phyloP scores from a whole-genome alignment of 768 basidiomycete species.

The Suillus fuscotomentosus region DNA sequence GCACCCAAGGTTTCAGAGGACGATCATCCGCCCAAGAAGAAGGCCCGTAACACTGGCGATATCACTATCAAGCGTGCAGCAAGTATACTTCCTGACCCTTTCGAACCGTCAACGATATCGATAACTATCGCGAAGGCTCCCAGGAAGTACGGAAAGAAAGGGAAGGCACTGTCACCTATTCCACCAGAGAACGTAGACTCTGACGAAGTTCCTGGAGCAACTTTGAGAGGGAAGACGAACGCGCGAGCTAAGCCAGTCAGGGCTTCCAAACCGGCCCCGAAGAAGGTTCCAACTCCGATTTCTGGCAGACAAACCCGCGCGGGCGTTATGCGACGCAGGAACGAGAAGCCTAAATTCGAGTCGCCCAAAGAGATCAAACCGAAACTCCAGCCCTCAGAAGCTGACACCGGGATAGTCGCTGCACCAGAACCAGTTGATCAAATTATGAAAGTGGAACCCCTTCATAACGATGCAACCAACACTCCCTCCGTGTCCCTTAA shows the following conservation, averaged over 20 bases:
- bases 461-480: neutral
- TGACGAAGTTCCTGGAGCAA: slow-evolving; percentile 30
- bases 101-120: slow-evolving; percentile 8
- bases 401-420: neutral
- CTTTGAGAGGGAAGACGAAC: neutral
- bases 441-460: neutral
- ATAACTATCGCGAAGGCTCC: slow-evolving; percentile 10
- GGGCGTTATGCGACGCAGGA: slow-evolving; percentile 28
- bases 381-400: neutral
- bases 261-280: slow-evolving; percentile 10
- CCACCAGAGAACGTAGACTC: slow-evolving; percentile 23
- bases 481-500: neutral
- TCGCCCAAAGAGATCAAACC: neutral
- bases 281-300: neutral
- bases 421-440: neutral
- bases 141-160: slow-evolving; percentile 35
- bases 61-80: slow-evolving; percentile 1
- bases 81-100: neutral
- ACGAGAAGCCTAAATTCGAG: slow-evolving; percentile 8
- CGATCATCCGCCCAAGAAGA: slow-evolving; percentile 21
- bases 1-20: neutral
- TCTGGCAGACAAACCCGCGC: slow-evolving; percentile 10
- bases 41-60: slow-evolving; percentile 3
- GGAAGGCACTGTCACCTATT: slow-evolving; percentile 30
- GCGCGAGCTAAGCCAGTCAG: slow-evolving; percentile 17